phyloP scores from a whole-genome alignment of 306 rosid genomes.

The Quercus berberidifolia region DNA sequence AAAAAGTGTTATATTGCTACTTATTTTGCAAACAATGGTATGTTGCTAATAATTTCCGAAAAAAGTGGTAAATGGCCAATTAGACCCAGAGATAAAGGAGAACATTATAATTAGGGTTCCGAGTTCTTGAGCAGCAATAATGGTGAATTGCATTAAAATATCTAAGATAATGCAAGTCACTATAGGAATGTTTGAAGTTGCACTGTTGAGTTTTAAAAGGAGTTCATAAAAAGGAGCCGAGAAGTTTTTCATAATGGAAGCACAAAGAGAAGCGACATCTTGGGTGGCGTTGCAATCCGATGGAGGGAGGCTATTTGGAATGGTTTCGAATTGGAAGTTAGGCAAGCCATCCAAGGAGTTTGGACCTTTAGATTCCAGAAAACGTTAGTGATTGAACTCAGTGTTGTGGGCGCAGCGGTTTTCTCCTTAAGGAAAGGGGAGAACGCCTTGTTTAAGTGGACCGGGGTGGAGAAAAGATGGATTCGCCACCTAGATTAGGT shows the following conservation, averaged over 20 bases:
- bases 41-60: too few species aligned
- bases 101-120: background rate
- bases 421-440: too few species aligned
- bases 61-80: too few species aligned
- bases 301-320: background rate
- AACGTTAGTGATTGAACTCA: background rate
- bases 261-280: background rate
- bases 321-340: background rate
- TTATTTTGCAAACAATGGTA: too few species aligned
- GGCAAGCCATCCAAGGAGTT: background rate
- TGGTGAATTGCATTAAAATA: background rate
- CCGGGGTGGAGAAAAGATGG: too few species aligned
- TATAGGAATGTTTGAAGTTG: background rate
- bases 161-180: background rate
- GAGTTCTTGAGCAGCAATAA: background rate
- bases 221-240: background rate
- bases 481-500: too few species aligned
- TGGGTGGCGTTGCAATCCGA: background rate
- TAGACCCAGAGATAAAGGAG: background rate
- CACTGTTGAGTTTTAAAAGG: background rate
- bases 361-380: background rate
- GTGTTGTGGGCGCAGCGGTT: background rate
- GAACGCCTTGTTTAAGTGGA: rapidly evolving
- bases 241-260: background rate
- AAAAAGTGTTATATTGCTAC: too few species aligned